Percentiles rank a stretch among this genome's conserved stretches.
Conservation (phyloP, 2,329 filamentous ascomycete genomes). For the Ophiocordyceps camponoti-rufipedis region DNA sequence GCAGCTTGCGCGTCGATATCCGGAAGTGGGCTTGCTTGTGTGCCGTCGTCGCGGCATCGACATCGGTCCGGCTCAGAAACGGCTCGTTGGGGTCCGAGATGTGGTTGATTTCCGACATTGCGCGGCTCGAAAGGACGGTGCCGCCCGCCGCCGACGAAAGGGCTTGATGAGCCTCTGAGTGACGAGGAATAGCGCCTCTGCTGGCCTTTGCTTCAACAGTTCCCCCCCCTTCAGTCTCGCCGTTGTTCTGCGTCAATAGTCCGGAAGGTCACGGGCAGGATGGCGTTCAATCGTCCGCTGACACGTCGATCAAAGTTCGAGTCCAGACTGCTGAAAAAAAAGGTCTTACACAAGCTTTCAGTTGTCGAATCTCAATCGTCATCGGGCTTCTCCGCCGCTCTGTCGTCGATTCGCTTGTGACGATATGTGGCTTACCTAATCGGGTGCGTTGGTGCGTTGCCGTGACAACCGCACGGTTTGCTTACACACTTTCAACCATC, state of each 20-base stretch:
- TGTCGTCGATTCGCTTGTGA: too few species aligned
- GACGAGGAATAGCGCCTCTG: too few species aligned
- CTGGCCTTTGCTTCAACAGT: too few species aligned
- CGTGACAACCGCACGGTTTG: conserved; percentile 1
- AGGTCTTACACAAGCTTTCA: neutral
- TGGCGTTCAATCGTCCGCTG: neutral
- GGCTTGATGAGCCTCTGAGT: neutral
- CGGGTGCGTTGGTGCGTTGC: neutral
- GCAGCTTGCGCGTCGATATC: conserved; percentile 73
- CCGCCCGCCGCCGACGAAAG: neutral
- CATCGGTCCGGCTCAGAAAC: conserved; percentile 31
- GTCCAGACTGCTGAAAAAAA: too few species aligned
- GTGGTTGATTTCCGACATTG: conserved; percentile 16
- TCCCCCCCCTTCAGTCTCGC: too few species aligned
- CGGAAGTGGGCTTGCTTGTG: conserved; percentile 48
- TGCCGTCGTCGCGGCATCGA: conserved; percentile 34
- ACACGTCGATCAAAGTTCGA: too few species aligned
- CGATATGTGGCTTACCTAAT: neutral
- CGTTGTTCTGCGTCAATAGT: too few species aligned
- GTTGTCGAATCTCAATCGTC: neutral
- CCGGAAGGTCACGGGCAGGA: too few species aligned
- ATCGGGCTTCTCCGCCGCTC: too few species aligned
- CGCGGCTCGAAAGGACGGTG: neutral
- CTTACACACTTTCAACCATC: neutral
- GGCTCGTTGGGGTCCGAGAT: conserved; percentile 26